phyloP scores from a whole-genome alignment of 805 yeast genomes.

The Wickerhamiella shivajii region DNA sequence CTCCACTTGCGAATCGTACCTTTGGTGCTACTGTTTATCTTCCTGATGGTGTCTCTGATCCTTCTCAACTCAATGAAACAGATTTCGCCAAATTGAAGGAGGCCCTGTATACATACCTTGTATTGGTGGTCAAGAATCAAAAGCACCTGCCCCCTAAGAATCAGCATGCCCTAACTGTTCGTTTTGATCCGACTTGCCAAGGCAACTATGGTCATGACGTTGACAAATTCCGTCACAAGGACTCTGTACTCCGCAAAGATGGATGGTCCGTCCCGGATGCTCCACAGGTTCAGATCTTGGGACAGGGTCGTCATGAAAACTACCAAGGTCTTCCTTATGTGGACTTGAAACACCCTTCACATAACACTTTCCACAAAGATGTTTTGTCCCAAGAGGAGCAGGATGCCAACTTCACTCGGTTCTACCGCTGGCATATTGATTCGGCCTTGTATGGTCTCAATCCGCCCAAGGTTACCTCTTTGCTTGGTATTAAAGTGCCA shows the following conservation, averaged over 20 bases:
- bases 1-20: slow-evolving; percentile 36
- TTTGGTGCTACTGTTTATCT: slow-evolving; percentile 57
- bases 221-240: slow-evolving; percentile 50
- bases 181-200: slow-evolving; percentile 60
- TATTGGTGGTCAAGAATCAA: slow-evolving; percentile 61
- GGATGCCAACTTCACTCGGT: slow-evolving; percentile 51
- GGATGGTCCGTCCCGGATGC: slow-evolving; percentile 66
- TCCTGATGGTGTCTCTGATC: slow-evolving; percentile 63
- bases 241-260: slow-evolving; percentile 63
- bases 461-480: slow-evolving; percentile 77
- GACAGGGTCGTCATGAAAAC: slow-evolving; percentile 51
- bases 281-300: slow-evolving; percentile 84
- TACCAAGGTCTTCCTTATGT: slow-evolving; percentile 45
- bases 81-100: slow-evolving; percentile 49
- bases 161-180: slow-evolving; percentile 60
- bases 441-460: slow-evolving; percentile 74
- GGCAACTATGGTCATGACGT: slow-evolving; percentile 69
- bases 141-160: slow-evolving; percentile 54
- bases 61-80: slow-evolving; percentile 45
- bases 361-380: slow-evolving; percentile 61
- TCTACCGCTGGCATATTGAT: slow-evolving; percentile 90
- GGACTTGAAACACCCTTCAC: slow-evolving; percentile 68
- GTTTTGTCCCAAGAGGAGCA: slow-evolving; percentile 51
- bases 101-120: slow-evolving; percentile 56
- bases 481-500: slow-evolving; percentile 72